phyloP scores from a whole-genome alignment of 2,329 filamentous ascomycete species.

The Fusarium miscanthi region DNA sequence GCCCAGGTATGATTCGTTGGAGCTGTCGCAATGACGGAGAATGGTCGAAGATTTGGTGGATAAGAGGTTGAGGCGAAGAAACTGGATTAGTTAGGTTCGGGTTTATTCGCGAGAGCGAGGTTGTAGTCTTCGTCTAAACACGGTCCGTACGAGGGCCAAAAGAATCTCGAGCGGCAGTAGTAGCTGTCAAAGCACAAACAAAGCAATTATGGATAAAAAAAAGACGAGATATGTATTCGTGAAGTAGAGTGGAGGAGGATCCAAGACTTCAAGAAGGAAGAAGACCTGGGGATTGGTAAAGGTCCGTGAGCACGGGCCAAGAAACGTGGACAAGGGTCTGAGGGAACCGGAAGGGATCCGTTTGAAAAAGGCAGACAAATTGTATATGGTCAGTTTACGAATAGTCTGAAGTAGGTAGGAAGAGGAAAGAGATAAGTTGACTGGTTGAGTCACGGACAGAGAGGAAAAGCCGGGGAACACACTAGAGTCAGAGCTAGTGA shows the following conservation, averaged over 20 bases:
- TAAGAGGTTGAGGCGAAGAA: background rate
- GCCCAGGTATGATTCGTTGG: constrained; percentile 3
- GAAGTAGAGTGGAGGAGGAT: constrained; percentile 32
- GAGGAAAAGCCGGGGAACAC: background rate
- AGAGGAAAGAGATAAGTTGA: background rate
- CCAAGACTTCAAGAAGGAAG: constrained; percentile 21
- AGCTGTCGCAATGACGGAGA: constrained; percentile 7
- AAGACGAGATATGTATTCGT: background rate
- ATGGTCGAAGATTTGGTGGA: background rate
- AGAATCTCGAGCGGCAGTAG: background rate
- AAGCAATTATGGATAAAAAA: constrained; percentile 23
- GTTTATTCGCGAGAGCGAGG: background rate
- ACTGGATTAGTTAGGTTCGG: background rate
- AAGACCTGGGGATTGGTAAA: constrained; percentile 37
- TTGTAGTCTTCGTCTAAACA: background rate
- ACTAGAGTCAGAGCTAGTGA: background rate
- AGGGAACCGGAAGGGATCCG: background rate
- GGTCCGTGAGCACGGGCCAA: constrained; percentile 33
- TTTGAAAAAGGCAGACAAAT: background rate
- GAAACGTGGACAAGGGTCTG: constrained; percentile 26
- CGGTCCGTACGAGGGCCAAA: background rate
- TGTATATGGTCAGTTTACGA: constrained; percentile 9
- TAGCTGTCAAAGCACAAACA: constrained; percentile 4
- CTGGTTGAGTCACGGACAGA: background rate
- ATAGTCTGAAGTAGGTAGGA: background rate